Evolutionary conservation across 83 land plant genomes (phyloP).

Genomic region (Larix sibirica): DNA sequence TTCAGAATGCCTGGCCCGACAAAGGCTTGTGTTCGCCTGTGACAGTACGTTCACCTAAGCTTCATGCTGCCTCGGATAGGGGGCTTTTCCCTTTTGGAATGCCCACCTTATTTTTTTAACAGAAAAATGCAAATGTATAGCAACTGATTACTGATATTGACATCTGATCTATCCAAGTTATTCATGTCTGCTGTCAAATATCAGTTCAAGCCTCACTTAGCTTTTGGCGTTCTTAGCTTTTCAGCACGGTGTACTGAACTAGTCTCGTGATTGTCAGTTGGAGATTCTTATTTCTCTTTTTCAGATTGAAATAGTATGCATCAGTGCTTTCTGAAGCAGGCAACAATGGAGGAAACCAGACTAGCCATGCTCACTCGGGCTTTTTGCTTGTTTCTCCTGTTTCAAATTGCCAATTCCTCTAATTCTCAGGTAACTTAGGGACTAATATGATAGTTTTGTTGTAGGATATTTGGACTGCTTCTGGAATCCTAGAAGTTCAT

Average conservation of each 20-base stretch:
- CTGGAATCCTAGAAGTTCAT: too few relatives aligned
- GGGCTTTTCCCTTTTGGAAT: not conserved
- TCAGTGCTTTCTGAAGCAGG: not conserved
- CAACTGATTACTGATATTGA: too few relatives aligned
- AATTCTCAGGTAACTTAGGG: slow-evolving; percentile 1
- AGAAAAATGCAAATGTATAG: not conserved
- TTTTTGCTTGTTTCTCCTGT: not conserved
- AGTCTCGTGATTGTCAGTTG: too few relatives aligned
- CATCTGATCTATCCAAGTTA: not conserved
- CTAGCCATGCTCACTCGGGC: not conserved
- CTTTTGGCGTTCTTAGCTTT: too few relatives aligned
- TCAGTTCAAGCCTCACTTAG: not conserved
- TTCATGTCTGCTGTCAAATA: not conserved
- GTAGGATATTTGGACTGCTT: too few relatives aligned
- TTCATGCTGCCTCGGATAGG: not conserved
- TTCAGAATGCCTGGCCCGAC: too few relatives aligned
- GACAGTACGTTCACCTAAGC: not conserved
- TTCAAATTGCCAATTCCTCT: slow-evolving; percentile 1
- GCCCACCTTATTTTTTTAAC: not conserved
- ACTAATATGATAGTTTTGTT: too few relatives aligned
- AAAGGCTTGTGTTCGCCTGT: not conserved
- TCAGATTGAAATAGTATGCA: not conserved
- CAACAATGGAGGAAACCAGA: not conserved
- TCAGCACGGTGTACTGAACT: too few relatives aligned
- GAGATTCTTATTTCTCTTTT: too few relatives aligned